Evolutionary conservation across 805 yeast species (phyloP), one percentile per base, ranked within the genome.

Genomic region (Myxozyma kluyveri): DNA sequence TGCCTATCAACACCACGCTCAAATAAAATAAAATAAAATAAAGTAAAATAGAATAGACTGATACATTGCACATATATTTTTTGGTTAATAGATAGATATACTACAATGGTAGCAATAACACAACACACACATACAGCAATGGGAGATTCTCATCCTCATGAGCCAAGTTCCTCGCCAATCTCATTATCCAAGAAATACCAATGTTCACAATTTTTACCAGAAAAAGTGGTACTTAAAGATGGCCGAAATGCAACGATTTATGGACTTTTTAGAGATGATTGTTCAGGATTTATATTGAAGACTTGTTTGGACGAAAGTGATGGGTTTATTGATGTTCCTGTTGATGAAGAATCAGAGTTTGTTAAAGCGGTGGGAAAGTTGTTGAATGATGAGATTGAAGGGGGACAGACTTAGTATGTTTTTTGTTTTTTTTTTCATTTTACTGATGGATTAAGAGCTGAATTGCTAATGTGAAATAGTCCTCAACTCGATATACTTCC

Each of bases 301-400:
- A 32, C 43, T 10, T 45, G 56, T 31, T 31, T 22, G n/a, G 21
- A 29, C 1, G 39, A 43, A n/a, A 9, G 5, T 4, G 44, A 45
- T 36, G 22, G 37, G n/a, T n/a, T n/a, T n/a, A n/a, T n/a, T n/a
- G n/a, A n/a, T n/a, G n/a, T n/a, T n/a, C n/a, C n/a, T 9, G 38
- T 36, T 12, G 22, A 37, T 6, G 37, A 27, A 17, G 27, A 22
- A 7, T 43, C 45, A 31, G 24, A 17, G 26, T 19, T 52, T 39
- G 45, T 33, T 3, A 27, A 14, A 12, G 21, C 33, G 21, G 24
- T 52, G 39, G 31, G 41, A 32, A 22, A 12, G 37, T 78, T 80
- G 52, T 79, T 86, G 71, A 86, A 86, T 65, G 61, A 65, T 14
- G 88, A 86, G 49, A 75, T 89, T 4, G 85, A 77, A 31, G 79